phyloP scores from a whole-genome alignment of 345 rosid species.

The Lepidium africanum region DNA sequence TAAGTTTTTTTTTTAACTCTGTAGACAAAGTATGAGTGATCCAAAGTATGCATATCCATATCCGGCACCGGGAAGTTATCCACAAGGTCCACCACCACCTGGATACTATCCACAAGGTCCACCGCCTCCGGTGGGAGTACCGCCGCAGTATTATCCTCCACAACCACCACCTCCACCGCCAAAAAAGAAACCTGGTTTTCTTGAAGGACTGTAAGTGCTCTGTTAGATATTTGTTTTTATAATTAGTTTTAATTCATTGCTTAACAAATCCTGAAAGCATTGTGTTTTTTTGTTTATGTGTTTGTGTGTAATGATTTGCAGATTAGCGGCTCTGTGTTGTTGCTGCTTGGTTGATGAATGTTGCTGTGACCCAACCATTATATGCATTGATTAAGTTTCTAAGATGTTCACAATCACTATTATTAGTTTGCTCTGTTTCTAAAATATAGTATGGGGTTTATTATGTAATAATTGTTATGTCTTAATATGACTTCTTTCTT shows the following conservation, averaged over 20 bases:
- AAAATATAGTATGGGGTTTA: not conserved
- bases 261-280: too few species aligned
- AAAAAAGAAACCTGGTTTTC: conserved; percentile 30
- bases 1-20: not conserved
- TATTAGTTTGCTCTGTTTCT: not conserved
- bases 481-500: not conserved
- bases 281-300: too few species aligned
- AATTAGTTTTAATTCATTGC: not conserved
- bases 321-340: conserved; percentile 70
- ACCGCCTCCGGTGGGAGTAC: conserved; percentile 52
- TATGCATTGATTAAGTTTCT: conserved; percentile 25
- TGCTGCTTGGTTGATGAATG: conserved; percentile 67
- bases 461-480: not conserved
- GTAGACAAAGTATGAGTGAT: conserved; percentile 23
- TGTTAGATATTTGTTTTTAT: not conserved
- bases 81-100: conserved; percentile 29
- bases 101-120: conserved; percentile 12
- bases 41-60: conserved; percentile 54
- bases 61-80: conserved; percentile 41
- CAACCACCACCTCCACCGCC: conserved; percentile 36
- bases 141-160: conserved; percentile 40
- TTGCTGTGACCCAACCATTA: conserved; percentile 59
- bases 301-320: conserved; percentile 17
- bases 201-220: conserved; percentile 45
- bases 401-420: not conserved